Evolutionary conservation across 2,329 filamentous ascomycete species (phyloP).

Genomic region (Pseudofabraea citricarpa): DNA sequence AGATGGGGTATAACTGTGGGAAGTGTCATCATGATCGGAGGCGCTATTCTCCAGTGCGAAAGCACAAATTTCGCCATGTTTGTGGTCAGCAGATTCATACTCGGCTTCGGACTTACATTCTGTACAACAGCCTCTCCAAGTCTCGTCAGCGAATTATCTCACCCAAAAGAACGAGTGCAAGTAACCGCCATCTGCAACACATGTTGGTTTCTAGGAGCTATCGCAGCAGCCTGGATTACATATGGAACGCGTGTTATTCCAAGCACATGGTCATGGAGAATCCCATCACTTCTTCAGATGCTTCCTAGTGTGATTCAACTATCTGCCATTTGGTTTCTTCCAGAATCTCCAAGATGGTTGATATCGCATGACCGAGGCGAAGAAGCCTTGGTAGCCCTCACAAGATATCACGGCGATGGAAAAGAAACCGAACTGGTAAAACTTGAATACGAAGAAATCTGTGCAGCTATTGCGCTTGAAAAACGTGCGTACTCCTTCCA

Average conservation of each 20-base stretch:
- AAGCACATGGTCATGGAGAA: constrained; percentile 10
- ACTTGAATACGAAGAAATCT: constrained; percentile 34
- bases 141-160: constrained; percentile 46
- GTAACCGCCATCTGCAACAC: constrained; percentile 50
- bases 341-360: constrained; percentile 42
- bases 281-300: constrained; percentile 10
- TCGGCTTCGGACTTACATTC: constrained; percentile 49
- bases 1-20: constrained; percentile 28
- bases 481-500: constrained; percentile 19
- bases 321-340: constrained; percentile 42
- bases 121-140: constrained; percentile 46
- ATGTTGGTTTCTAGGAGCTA: constrained; percentile 42
- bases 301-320: constrained; percentile 50
- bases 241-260: constrained; percentile 25
- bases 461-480: constrained; percentile 34
- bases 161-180: constrained; percentile 48
- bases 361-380: constrained; percentile 33
- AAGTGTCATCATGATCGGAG: constrained; percentile 27
- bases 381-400: constrained; percentile 36
- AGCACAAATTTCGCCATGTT: constrained; percentile 42
- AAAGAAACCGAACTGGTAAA: constrained; percentile 28
- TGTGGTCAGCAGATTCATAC: constrained; percentile 44
- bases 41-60: constrained; percentile 28
- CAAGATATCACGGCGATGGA: constrained; percentile 24
- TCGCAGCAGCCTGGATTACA: constrained; percentile 37